These are phyloP conservation scores for Tilletia indica DNA, from an alignment of 1,284 basidiomycete species.

Conservation along the genomic window DNA sequence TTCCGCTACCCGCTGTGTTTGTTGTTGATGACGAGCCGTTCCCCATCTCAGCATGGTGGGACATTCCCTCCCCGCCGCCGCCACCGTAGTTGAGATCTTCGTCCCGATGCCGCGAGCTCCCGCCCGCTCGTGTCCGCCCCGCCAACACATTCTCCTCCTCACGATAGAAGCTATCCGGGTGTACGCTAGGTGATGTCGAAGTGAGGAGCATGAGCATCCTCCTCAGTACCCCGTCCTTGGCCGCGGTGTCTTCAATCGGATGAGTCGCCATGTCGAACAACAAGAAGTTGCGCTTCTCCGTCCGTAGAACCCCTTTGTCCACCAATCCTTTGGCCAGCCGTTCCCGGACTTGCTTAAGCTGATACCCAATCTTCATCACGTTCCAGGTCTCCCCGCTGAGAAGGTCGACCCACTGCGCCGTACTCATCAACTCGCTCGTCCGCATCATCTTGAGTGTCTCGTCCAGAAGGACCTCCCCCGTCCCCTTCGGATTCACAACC, in stretches of 20 bases:
- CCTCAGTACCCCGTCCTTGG: slow-evolving; percentile 51
- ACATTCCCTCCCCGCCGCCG: too few species aligned
- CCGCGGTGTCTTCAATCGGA: slow-evolving; percentile 47
- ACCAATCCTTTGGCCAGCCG: slow-evolving; percentile 54
- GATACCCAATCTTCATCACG: slow-evolving; percentile 52
- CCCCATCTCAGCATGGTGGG: not conserved
- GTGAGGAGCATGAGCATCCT: slow-evolving; percentile 45
- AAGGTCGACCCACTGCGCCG: slow-evolving; percentile 51
- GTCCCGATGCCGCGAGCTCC: slow-evolving; percentile 13
- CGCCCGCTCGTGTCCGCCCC: slow-evolving; percentile 16
- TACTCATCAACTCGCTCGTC: slow-evolving; percentile 40
- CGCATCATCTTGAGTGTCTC: slow-evolving; percentile 51
- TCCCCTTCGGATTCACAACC: slow-evolving; percentile 46
- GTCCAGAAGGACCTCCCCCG: slow-evolving; percentile 52
- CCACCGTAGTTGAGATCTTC: not conserved
- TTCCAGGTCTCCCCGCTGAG: slow-evolving; percentile 56
- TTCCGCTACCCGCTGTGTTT: not conserved
- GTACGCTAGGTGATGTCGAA: not conserved
- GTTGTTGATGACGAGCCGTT: slow-evolving; percentile 18
- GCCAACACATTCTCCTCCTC: not conserved
- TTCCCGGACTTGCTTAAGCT: slow-evolving; percentile 55
- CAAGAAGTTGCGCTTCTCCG: slow-evolving; percentile 55
- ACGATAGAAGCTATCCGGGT: slow-evolving; percentile 14
- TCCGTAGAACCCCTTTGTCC: slow-evolving; percentile 54
- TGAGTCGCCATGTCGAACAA: slow-evolving; percentile 56